Evolutionary conservation across 176 grass and related monocot species (phyloP).

Genomic region (Oryza meyeriana): DNA sequence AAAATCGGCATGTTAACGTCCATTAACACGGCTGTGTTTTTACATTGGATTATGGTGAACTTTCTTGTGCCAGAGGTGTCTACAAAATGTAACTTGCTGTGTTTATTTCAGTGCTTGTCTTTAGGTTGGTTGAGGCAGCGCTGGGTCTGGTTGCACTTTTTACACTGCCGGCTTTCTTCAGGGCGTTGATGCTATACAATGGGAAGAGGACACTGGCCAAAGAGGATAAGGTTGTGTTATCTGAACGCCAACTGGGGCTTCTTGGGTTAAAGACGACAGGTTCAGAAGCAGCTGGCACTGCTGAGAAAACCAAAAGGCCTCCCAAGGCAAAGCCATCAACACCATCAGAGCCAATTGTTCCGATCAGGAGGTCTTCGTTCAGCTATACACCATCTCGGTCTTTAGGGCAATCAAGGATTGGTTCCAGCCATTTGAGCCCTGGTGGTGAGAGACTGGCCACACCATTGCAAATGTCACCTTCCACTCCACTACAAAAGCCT

Average conservation of each 20-base stretch:
- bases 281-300: constrained; percentile 19
- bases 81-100: constrained; percentile 3
- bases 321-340: constrained; percentile 56
- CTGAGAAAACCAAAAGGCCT: constrained; percentile 67
- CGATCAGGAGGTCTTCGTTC: constrained; percentile 73
- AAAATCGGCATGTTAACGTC: neutral
- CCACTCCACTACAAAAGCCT: constrained; percentile 51
- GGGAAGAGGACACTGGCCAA: constrained; percentile 36
- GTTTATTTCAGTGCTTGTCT: constrained; percentile 48
- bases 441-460: constrained; percentile 55
- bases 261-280: constrained; percentile 46
- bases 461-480: constrained; percentile 55
- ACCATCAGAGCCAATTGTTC: constrained; percentile 73
- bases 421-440: constrained; percentile 54
- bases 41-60: neutral
- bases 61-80: neutral
- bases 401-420: constrained; percentile 40
- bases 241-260: constrained; percentile 55
- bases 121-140: constrained; percentile 55
- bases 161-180: constrained; percentile 54
- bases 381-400: constrained; percentile 65
- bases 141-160: constrained; percentile 50
- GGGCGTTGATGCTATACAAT: constrained; percentile 57
- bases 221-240: constrained; percentile 46
- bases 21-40: neutral